These are phyloP conservation scores for Saitozyma podzolica DNA, from an alignment of 768 basidiomycete species.

Conservation along the genomic window DNA sequence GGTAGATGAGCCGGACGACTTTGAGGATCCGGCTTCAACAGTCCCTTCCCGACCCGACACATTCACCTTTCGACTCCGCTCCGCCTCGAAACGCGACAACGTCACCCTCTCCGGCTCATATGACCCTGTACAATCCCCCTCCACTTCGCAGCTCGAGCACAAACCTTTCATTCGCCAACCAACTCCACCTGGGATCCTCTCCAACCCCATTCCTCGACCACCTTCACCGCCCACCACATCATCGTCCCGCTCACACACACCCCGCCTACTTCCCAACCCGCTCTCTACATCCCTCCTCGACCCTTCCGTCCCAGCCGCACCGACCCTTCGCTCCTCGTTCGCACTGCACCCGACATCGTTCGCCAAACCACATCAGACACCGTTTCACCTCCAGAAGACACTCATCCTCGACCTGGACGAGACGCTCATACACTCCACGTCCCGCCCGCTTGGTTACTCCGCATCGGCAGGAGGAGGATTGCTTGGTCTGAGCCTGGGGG, in stretches of 20 bases:
- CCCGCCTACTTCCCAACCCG: slow-evolving; percentile 36
- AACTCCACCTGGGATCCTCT: slow-evolving; percentile 32
- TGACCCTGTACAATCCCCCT: too few species aligned
- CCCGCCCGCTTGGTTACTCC: slow-evolving; percentile 60
- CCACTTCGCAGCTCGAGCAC: too few species aligned
- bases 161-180: slow-evolving; percentile 14
- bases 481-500: slow-evolving; percentile 44
- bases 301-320: slow-evolving; percentile 27
- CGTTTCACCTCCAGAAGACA: slow-evolving; percentile 84
- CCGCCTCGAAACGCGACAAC: slow-evolving; percentile 14
- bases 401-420: slow-evolving; percentile 97
- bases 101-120: too few species aligned
- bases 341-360: slow-evolving; percentile 2
- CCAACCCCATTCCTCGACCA: slow-evolving; percentile 21
- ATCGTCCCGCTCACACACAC: background rate
- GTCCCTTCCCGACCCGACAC: background rate
- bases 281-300: slow-evolving; percentile 41
- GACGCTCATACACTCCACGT: slow-evolving; percentile 96
- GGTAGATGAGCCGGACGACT: slow-evolving; percentile 21
- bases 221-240: background rate
- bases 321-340: background rate
- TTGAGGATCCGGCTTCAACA: slow-evolving; percentile 18
- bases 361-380: slow-evolving; percentile 59
- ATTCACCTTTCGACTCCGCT: slow-evolving; percentile 28
- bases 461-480: slow-evolving; percentile 56